Base-by-base conservation (phyloP, 495 filamentous ascomycete species). In the Penicillium bialowiezense region DNA sequence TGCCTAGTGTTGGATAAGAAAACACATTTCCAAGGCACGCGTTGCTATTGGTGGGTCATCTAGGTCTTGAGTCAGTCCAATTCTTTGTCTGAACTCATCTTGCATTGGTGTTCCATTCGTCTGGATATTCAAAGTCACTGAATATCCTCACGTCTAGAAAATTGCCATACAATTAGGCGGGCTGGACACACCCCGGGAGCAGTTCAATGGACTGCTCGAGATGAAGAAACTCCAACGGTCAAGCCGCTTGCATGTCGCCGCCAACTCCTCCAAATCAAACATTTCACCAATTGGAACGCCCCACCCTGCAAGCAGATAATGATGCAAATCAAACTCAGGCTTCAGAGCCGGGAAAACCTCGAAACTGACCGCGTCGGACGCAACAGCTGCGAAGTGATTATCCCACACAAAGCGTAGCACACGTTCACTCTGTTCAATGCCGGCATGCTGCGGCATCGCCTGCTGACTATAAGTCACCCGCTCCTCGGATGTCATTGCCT, bases 161-260 rank as follows among this genome's bases (percentile, higher is more conserved):
- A 75, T 66, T 19, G 72, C 72, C 72, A 75, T 75, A 48, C 71
- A 71, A 46, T 75, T 75, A 18, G 72, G 71, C 32, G 72, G 70
- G 52, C 69, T 75, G 10, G 71, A 74, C 15, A 75, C 72, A 0
- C 72, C 72, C 19, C 57, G 39, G 12, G 54, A 48, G 48, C 79
- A 80, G 62, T 86, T 83, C 57, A 82, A 62, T 13, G 83, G 83
- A 43, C 69, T 77, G 56, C 81, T 85, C 7, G 83, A 86, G 9
- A 90, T 68, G 58, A 91, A 80, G 63, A 91, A 90, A 21, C 75
- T 83, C 79, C 86, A 90, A 41, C 81, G 74, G 7, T 77, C 78
- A 51, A 74, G 59, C 59, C 76, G 66, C 54, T 70, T 52, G 58
- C 82, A 84, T 7, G 68, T 71, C 54, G 63, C 58, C 13, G 78